phyloP scores from a whole-genome alignment of 352 stramenopile species.

The Pythium monospermum region DNA sequence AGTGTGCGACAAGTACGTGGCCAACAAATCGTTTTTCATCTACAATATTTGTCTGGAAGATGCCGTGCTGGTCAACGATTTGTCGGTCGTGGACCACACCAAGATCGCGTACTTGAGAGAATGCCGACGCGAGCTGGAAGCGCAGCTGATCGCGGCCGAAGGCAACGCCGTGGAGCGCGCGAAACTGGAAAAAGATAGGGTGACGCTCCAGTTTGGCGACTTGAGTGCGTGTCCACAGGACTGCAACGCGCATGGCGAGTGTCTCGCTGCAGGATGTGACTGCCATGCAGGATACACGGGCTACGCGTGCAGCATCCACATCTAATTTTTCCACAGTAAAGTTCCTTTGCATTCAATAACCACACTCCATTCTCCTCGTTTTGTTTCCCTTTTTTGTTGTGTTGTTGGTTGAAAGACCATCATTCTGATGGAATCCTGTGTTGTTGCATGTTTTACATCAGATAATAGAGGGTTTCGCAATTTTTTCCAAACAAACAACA shows the following conservation, averaged over 20 bases:
- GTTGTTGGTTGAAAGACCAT: not conserved
- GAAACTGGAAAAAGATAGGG: not conserved
- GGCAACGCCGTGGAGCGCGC: not conserved
- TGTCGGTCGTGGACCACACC: not conserved
- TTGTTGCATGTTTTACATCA: no score
- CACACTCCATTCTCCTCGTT: no score
- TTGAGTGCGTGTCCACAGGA: not conserved
- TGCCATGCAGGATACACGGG: not conserved
- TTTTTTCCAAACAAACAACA: no score
- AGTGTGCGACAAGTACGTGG: not conserved
- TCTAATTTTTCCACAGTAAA: not conserved
- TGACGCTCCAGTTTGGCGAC: not conserved
- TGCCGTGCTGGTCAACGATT: not conserved
- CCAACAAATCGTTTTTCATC: not conserved
- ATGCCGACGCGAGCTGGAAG: not conserved
- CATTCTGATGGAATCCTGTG: no score
- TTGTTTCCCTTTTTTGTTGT: no score
- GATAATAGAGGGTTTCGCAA: no score
- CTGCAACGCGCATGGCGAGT: not conserved
- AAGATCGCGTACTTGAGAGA: not conserved
- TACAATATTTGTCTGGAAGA: not conserved
- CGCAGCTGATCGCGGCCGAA: not conserved
- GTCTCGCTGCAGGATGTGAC: not conserved
- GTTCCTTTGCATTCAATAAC: no score
- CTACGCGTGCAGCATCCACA: not conserved